Evolutionary conservation across 2,329 filamentous ascomycete genomes (phyloP).

Genomic region (Penicillium occitanis): DNA sequence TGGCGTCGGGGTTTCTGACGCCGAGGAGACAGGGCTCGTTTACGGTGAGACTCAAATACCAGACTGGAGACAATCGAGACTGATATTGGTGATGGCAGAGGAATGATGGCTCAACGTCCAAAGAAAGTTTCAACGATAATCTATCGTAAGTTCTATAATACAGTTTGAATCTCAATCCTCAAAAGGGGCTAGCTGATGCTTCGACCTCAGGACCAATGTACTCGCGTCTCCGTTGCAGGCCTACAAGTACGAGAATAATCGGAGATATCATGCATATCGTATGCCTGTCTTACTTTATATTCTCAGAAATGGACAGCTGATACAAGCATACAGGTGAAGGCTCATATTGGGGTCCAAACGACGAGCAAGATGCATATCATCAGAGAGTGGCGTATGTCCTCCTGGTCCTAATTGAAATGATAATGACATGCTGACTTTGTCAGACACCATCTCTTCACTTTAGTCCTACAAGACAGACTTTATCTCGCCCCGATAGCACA

Average conservation of each 20-base stretch:
- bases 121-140: neutral
- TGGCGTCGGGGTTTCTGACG: conserved; percentile 10
- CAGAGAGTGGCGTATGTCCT: conserved; percentile 27
- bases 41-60: neutral
- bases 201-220: conserved; percentile 21
- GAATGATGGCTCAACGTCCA: neutral
- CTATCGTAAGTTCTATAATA: conserved; percentile 5
- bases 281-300: neutral
- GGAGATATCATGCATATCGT: conserved; percentile 32
- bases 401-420: neutral
- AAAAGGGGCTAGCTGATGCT: neutral
- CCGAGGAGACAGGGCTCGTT: conserved; percentile 10
- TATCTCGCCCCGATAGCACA: conserved; percentile 31
- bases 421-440: neutral
- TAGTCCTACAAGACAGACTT: conserved; percentile 30
- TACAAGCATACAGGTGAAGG: conserved; percentile 26
- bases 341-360: conserved; percentile 31
- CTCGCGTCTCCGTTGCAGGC: conserved; percentile 30
- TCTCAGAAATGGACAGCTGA: neutral
- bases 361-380: conserved; percentile 27
- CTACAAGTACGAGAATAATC: conserved; percentile 36
- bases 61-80: neutral
- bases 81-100: neutral
- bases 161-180: neutral
- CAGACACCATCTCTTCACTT: conserved; percentile 31